phyloP scores from a whole-genome alignment of 352 stramenopile genomes.

The Phytophthora tentaculata region DNA sequence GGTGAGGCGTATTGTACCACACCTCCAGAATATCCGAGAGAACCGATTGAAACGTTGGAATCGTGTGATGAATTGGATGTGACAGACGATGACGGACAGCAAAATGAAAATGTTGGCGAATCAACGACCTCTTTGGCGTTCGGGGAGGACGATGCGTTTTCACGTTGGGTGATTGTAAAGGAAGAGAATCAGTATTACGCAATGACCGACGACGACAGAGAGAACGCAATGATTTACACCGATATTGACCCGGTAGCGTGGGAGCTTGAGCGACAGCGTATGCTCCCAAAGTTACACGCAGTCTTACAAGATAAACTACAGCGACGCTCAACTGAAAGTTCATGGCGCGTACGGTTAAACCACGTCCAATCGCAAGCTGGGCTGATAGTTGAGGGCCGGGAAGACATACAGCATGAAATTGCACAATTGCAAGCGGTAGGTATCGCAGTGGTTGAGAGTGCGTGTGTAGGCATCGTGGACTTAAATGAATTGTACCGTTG shows the following conservation, averaged over 20 bases:
- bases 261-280: constrained; percentile 43
- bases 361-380: constrained; percentile 33
- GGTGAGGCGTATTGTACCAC: constrained; percentile 19
- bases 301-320: constrained; percentile 31
- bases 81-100: constrained; percentile 34
- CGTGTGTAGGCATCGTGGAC: neutral
- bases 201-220: constrained; percentile 10
- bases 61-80: constrained; percentile 53
- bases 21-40: constrained; percentile 40
- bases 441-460: neutral
- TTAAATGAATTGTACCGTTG: neutral
- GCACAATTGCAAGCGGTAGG: constrained; percentile 31
- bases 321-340: constrained; percentile 22
- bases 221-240: constrained; percentile 48
- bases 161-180: constrained; percentile 52
- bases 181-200: constrained; percentile 25
- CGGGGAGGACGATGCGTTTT: constrained; percentile 45
- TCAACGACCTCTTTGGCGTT: constrained; percentile 37
- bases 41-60: constrained; percentile 52
- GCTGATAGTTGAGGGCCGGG: constrained; percentile 20
- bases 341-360: constrained; percentile 40
- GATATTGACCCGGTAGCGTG: constrained; percentile 48
- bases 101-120: constrained; percentile 31
- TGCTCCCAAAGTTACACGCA: constrained; percentile 45
- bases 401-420: constrained; percentile 29